phyloP scores from a whole-genome alignment of 2,329 filamentous ascomycete species.

The Penicillium freii region DNA sequence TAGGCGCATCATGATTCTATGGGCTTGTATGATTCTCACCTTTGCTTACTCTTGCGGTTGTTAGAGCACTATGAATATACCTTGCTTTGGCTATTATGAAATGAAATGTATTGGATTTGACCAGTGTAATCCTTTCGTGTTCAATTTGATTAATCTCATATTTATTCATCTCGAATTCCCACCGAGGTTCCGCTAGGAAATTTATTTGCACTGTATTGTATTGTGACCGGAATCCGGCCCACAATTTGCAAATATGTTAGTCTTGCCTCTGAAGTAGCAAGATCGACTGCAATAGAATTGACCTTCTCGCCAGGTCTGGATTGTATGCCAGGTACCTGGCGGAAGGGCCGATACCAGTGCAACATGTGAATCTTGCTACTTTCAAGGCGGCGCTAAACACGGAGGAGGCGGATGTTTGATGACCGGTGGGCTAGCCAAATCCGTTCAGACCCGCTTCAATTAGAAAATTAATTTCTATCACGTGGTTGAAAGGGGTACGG shows the following conservation, averaged over 20 bases:
- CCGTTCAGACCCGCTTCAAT: neutral
- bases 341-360: too few species aligned
- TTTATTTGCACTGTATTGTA: neutral
- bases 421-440: neutral
- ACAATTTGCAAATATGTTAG: too few species aligned
- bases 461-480: neutral
- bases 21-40: neutral
- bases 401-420: too few species aligned
- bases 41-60: neutral
- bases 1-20: constrained; percentile 56
- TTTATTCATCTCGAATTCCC: neutral
- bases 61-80: constrained; percentile 2
- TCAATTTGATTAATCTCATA: neutral
- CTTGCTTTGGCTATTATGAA: neutral
- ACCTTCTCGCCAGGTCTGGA: too few species aligned
- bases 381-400: too few species aligned
- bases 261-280: too few species aligned
- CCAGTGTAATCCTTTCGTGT: neutral
- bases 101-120: neutral
- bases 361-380: too few species aligned
- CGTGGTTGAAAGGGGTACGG: neutral
- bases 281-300: too few species aligned
- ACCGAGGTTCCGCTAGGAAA: neutral
- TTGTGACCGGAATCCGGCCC: neutral
- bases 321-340: too few species aligned